Evolutionary conservation across 176 grass and related monocot species (phyloP), one percentile per base, ranked within the genome.

Genomic region (Ampelocalamus luodianensis): DNA sequence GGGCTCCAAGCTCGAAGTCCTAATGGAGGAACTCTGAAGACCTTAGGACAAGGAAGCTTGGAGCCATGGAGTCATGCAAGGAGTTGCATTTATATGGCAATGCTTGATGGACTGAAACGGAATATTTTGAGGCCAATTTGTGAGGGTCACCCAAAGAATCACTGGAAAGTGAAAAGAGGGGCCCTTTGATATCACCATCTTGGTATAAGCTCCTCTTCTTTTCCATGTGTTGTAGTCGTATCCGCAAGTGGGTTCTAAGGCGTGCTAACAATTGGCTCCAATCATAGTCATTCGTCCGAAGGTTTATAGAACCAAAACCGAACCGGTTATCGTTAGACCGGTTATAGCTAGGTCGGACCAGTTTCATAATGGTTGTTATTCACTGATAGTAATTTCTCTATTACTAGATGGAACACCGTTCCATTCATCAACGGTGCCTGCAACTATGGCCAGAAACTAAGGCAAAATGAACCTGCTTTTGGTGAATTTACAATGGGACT

Each of bases 121-220:
- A 89, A 89, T 92, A 89, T 85, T 73, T 88, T 5, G 27, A 74
- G 50, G 59, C 69, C 34, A 82, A 77, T 80, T 77, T 79, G 63
- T 84, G 87, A 83, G 83, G 76, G 70, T 79, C 74, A 84, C 54
- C 76, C 64, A 87, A 81, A 48, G 87, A 92, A 89, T 92, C 83
- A 76, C 14, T 65, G 20, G 68, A 76, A 89, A 81, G 79, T 80
- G 75, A 83, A 89, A 70, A 58, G 65, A 22, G 66, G 26, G 6
- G 3, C 42, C 83, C 53, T 79, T 37, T 45, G 74, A 43, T 77
- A 73, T 60, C 65, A 62, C 65, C 37, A 56, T 74, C 54, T 68
- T 72, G 69, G 20, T 62, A 68, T 58, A 62, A 79, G 0, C 82
- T 68, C n/a, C 43, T 78, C 29, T 81, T 39, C 26, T 74, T 85